Percentiles rank a stretch among this genome's conserved stretches.
phyloP scores from a whole-genome alignment of 208 protist genomes.

The Trypanosoma melophagium region DNA sequence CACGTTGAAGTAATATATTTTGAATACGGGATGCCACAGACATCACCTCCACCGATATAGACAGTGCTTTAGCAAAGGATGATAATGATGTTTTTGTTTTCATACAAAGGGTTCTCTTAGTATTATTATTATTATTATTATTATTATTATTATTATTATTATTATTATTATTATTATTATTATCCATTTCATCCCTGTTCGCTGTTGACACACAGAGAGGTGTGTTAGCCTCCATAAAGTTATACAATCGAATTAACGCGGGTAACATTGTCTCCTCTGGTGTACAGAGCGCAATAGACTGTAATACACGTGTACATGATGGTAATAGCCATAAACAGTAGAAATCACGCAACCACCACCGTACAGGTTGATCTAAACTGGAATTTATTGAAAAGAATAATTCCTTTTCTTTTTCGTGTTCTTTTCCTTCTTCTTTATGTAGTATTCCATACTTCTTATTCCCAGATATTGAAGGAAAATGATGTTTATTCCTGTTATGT shows the following conservation, averaged over 20 bases:
- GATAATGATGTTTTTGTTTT: too few relatives aligned
- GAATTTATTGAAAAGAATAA: too few relatives aligned
- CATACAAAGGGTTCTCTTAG: too few relatives aligned
- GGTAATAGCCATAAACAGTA: slow-evolving; percentile 5
- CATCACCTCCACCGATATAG: neutral
- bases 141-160: neutral
- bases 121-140: neutral
- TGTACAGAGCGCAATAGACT: slow-evolving; percentile 17
- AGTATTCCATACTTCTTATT: too few relatives aligned
- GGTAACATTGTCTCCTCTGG: slow-evolving; percentile 21
- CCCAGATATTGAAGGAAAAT: too few relatives aligned
- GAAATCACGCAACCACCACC: slow-evolving; percentile 6
- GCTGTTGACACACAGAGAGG: neutral
- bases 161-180: neutral
- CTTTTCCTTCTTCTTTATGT: too few relatives aligned
- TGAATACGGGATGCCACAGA: neutral
- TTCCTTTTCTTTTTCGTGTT: too few relatives aligned
- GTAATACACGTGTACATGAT: slow-evolving; percentile 3
- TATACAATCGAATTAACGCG: slow-evolving; percentile 3
- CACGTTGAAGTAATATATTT: neutral
- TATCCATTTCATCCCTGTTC: neutral
- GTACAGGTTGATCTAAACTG: neutral
- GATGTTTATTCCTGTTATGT: too few relatives aligned
- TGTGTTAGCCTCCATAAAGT: slow-evolving; percentile 5
- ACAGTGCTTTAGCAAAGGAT: neutral